phyloP scores from a whole-genome alignment of 257 asterid species.

The Solanum tacnaense region DNA sequence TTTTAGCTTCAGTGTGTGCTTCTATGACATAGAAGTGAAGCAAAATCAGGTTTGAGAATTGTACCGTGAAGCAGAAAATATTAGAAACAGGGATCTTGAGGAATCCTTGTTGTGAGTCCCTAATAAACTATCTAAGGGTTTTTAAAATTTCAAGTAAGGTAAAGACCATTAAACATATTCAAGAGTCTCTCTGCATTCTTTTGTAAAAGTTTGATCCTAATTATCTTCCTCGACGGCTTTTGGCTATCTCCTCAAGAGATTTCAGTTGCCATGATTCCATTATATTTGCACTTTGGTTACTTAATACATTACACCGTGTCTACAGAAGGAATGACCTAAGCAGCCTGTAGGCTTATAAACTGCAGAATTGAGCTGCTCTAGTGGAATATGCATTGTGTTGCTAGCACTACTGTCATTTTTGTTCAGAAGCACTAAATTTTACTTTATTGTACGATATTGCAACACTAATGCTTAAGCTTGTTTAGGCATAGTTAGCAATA shows the following conservation, averaged over 20 bases:
- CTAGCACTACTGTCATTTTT: background rate
- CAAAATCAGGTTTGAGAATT: background rate
- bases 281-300: background rate
- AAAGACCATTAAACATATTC: background rate
- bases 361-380: background rate
- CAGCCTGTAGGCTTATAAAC: background rate
- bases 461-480: background rate
- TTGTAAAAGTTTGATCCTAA: background rate
- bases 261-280: background rate
- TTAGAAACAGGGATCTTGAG: background rate
- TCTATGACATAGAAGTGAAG: background rate
- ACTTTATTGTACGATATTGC: background rate
- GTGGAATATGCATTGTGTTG: background rate
- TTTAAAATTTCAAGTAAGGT: background rate
- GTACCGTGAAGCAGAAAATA: background rate
- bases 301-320: background rate
- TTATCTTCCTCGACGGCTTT: background rate
- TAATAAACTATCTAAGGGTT: background rate
- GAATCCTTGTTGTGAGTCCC: background rate
- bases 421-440: background rate
- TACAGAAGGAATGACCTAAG: background rate
- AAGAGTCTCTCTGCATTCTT: background rate
- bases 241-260: background rate
- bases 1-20: background rate
- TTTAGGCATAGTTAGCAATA: background rate